A percentile compares a stretch with the other conserved stretches of the same genome.
Evolutionary conservation across 2,329 filamentous ascomycete species (phyloP).

Genomic region (Cercospora zeina): DNA sequence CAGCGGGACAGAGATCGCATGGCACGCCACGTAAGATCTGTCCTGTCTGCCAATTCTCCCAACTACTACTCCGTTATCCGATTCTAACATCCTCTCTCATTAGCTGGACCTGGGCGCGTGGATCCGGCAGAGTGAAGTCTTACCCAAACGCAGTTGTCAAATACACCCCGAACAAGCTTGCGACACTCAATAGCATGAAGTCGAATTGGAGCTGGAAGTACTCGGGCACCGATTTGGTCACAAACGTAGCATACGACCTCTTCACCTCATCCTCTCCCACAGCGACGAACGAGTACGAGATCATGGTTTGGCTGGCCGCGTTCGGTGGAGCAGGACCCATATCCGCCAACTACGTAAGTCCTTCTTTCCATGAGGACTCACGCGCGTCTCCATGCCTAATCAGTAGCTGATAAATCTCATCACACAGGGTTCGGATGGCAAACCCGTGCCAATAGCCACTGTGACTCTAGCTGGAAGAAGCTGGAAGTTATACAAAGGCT

Average conservation of each 20-base stretch:
- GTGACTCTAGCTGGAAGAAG: conserved; percentile 54
- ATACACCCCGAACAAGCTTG: conserved; percentile 39
- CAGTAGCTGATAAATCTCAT: not conserved
- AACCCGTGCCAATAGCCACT: conserved; percentile 50
- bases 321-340: conserved; percentile 60
- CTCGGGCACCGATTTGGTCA: conserved; percentile 51
- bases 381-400: not conserved
- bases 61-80: not conserved
- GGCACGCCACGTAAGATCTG: conserved; percentile 26
- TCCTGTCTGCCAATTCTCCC: not conserved
- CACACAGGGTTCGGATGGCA: conserved; percentile 3
- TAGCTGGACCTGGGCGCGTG: conserved; percentile 31
- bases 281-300: conserved; percentile 55
- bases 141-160: conserved; percentile 46
- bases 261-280: conserved; percentile 56
- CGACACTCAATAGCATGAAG: conserved; percentile 45
- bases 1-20: conserved; percentile 24
- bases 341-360: conserved; percentile 52
- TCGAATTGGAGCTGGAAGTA: conserved; percentile 53
- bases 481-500: conserved; percentile 61
- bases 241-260: conserved; percentile 63
- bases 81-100: not conserved
- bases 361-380: not conserved
- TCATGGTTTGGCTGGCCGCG: conserved; percentile 65
- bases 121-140: conserved; percentile 43